Evolutionary conservation across 164 flowering plant species (phyloP), one percentile per base, ranked within the genome.

Genomic region (Stephania cephalantha): DNA sequence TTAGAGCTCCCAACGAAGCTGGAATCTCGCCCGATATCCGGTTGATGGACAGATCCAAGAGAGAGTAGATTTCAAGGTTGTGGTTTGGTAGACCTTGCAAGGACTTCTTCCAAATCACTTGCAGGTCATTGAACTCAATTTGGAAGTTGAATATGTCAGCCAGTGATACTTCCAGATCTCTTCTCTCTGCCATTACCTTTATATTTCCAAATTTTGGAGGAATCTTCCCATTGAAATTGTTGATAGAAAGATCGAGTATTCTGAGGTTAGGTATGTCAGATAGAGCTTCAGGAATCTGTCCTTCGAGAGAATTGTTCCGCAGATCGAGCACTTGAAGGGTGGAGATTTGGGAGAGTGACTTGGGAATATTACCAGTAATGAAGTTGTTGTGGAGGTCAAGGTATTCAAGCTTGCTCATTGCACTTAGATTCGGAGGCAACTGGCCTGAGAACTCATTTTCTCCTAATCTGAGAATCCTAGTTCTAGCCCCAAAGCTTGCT

Each of bases 101-200:
- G 2, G 89, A 80, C 44, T 78, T 84, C 74, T 88, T 87, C 89
- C 91, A 88, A 69, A 78, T 85, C 68, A 86, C 83, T 6, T 81
- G 61, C 74, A 87, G 71, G 70, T 87, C 85, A 44, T 75, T 79
- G 72, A 78, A 81, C 70, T 75, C 83, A 9, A 82, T 74, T 2
- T 31, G 45, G 75, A 82, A 77, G 44, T 73, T 78, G 71, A 82
- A 79, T 22, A 79, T 20, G 15, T 79, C 75, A 8, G 81, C 8
- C 9, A 61, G 52, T 46, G 74, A 35, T 44, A 73, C 73, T 9
- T 15, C 44, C 20, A 1, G 46, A 67, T 15, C 53, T 69, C 7
- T 85, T 13, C 80, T 81, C 46, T 79, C 71, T 46, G 76, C 77
- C 88, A 87, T 87, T 74, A 83, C 86, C 3, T 4, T 46, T 13